A percentile compares a stretch with the other conserved stretches of the same genome.
These are phyloP conservation scores for Nymphaea colorata DNA, from an alignment of 164 flowering plant genomes.

Conservation along the genomic window DNA sequence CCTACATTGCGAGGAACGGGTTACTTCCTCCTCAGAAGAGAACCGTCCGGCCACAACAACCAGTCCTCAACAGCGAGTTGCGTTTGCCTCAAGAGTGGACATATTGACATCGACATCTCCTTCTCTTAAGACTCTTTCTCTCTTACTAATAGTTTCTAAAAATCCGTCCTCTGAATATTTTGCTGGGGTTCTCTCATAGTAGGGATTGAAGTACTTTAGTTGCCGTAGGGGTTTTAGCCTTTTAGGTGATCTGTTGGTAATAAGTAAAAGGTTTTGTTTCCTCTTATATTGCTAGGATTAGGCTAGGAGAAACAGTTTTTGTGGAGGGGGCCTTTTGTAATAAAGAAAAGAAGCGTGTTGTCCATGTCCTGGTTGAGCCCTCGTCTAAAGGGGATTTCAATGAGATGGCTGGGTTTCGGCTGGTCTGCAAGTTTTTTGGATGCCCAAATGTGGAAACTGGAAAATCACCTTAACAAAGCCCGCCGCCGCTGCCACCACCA, in stretches of 20 bases:
- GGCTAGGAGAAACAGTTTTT: neutral
- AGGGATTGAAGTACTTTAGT: neutral
- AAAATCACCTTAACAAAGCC: no score
- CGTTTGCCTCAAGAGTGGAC: slow-evolving; percentile 79
- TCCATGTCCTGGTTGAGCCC: no score
- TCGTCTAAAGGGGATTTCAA: no score
- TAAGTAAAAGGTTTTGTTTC: no score
- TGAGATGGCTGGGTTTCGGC: no score
- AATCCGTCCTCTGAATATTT: neutral
- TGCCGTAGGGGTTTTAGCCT: neutral
- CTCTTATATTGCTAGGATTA: neutral
- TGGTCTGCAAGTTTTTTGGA: no score
- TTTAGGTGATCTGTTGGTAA: no score
- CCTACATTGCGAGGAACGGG: neutral
- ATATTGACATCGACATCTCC: slow-evolving; percentile 23
- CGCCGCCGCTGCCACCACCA: no score
- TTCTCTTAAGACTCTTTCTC: neutral
- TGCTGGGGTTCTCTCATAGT: neutral
- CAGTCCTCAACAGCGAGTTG: slow-evolving; percentile 26
- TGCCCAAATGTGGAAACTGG: no score
- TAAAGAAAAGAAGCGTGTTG: no score
- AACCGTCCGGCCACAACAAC: slow-evolving; percentile 3
- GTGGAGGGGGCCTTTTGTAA: neutral
- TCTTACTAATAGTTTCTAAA: neutral
- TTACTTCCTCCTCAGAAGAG: slow-evolving; percentile 2